These are phyloP conservation scores for Gossypium sturtianum DNA, from an alignment of 345 rosid species.

Conservation along the genomic window DNA sequence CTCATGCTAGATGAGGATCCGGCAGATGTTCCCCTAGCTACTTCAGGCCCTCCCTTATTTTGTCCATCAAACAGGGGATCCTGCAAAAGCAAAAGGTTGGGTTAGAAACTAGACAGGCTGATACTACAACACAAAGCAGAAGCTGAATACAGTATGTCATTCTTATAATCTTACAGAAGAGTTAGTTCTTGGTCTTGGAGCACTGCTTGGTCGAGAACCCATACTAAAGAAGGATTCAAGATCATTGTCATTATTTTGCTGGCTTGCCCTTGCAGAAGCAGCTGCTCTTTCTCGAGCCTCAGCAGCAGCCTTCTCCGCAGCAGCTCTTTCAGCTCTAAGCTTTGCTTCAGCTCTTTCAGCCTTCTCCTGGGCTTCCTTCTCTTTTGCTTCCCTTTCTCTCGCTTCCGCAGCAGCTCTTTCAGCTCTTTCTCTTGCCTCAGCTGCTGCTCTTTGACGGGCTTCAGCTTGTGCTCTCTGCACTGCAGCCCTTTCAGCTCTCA, in stretches of 20 bases:
- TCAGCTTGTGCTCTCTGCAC: slow-evolving; percentile 94
- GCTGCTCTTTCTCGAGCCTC: slow-evolving; percentile 64
- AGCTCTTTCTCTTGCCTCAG: slow-evolving; percentile 76
- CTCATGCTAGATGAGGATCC: slow-evolving; percentile 57
- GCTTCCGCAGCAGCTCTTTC: slow-evolving; percentile 90
- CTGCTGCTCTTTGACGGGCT: slow-evolving; percentile 95
- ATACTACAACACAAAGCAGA: not conserved
- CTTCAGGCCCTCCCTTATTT: slow-evolving; percentile 66
- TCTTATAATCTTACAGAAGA: slow-evolving; percentile 45
- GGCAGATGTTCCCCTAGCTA: slow-evolving; percentile 48
- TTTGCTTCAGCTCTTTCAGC: slow-evolving; percentile 49
- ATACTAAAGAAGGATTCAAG: slow-evolving; percentile 80
- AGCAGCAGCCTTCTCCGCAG: slow-evolving; percentile 73
- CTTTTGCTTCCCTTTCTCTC: slow-evolving; percentile 65
- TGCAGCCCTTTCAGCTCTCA: slow-evolving; percentile 80
- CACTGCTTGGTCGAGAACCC: slow-evolving; percentile 70
- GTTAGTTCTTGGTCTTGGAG: slow-evolving; percentile 74
- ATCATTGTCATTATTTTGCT: slow-evolving; percentile 65
- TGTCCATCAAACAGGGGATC: slow-evolving; percentile 70
- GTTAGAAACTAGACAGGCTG: slow-evolving; percentile 14
- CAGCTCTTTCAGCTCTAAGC: slow-evolving; percentile 71
- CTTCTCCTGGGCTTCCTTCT: slow-evolving; percentile 58
- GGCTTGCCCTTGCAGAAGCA: slow-evolving; percentile 55
- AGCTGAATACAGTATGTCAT: slow-evolving; percentile 11
- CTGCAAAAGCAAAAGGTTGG: slow-evolving; percentile 30